Base-by-base conservation (phyloP, 495 filamentous ascomycete genomes). In the Evernia prunastri region DNA sequence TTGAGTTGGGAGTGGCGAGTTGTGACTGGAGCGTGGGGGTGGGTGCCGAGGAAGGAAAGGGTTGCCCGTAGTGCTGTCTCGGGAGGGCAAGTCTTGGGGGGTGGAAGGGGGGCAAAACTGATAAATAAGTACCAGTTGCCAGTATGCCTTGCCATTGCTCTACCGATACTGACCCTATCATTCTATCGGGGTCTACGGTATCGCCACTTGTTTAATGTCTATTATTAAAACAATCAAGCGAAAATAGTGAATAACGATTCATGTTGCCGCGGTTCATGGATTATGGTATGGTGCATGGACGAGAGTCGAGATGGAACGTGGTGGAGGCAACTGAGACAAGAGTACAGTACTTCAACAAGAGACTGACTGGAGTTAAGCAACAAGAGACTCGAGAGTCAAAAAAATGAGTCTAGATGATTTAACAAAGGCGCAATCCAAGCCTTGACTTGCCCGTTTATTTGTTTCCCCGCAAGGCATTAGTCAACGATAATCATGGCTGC, bases 131-230 rank as follows among this genome's bases (percentile, higher is more conserved):
- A n/a, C n/a, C n/a, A n/a, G n/a, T n/a, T 27, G 47, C 45, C 47
- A 60, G 58, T 45, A 23, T 7, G 60, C 60, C 60, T 63, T 56
- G 49, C 47, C n/a, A n/a, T n/a, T n/a, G n/a, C n/a, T n/a, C n/a
- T n/a, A n/a, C n/a, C n/a, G n/a, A n/a, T n/a, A n/a, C n/a, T n/a
- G n/a, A n/a, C n/a, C 60, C 60, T 63, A 63, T 63, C 49, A 43
- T 29, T 23, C 15, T 17, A n/a, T 56, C 47, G 12, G 35, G 9
- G 37, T 39, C 15, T 36, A 18, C 31, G 27, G 42, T 33, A 33
- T 63, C 37, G 49, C 60, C 60, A 12, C 60, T 53, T 1, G 13
- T 42, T 42, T 56, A n/a, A n/a, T n/a, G n/a, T n/a, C 60, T 63
- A 63, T 63, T 63, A 53, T 56, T 63, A 56, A 37, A 37, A 7